Percentiles rank a stretch among this genome's conserved stretches.
Evolutionary conservation across 345 rosid genomes (phyloP).

Genomic region (Eucalyptus fibrosa): DNA sequence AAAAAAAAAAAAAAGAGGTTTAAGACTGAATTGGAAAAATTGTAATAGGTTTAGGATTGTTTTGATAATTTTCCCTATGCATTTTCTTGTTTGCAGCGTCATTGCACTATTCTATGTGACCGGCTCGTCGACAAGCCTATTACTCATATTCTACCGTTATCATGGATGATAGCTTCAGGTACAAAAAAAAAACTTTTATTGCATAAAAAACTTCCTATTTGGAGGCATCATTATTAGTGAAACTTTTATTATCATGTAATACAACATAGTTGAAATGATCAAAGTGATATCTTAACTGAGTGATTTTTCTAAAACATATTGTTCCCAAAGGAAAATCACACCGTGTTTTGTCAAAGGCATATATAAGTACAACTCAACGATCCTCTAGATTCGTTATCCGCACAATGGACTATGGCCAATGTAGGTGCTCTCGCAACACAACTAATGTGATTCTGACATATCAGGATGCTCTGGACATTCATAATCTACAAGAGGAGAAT

Average conservation of each 20-base stretch:
- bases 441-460: neutral
- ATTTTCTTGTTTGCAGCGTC: neutral
- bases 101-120: neutral
- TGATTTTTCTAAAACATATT: neutral
- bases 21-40: rapidly evolving
- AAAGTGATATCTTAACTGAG: neutral
- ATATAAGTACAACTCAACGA: too few species aligned
- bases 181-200: too few species aligned
- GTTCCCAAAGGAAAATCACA: neutral
- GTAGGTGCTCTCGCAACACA: neutral
- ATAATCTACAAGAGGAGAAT: constrained; percentile 66
- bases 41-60: too few species aligned
- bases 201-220: neutral
- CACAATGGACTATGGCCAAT: neutral
- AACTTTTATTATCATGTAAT: neutral
- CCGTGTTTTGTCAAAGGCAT: too few species aligned
- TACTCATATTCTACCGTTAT: too few species aligned
- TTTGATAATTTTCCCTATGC: neutral
- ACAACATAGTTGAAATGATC: neutral
- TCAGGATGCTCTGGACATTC: constrained; percentile 70
- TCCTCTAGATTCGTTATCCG: neutral
- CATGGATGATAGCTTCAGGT: neutral
- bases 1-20: too few species aligned
- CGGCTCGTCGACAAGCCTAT: neutral
- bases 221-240: neutral